Conservation (phyloP, 257 asterid species). For the Prunella vulgaris region DNA sequence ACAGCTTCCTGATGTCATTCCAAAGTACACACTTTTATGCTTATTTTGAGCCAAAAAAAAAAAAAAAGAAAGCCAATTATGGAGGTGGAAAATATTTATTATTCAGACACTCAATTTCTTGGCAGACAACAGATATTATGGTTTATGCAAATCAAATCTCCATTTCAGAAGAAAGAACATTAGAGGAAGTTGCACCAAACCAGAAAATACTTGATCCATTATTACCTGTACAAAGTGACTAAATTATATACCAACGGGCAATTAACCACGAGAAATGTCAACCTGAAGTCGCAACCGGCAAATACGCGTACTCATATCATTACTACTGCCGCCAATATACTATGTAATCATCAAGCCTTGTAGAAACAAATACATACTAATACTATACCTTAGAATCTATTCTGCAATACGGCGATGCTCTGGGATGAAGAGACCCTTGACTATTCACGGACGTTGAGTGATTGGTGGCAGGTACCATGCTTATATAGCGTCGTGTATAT, state of each 20-base stretch:
- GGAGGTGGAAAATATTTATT: no score
- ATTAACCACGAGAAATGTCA: not conserved
- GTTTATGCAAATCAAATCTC: not conserved
- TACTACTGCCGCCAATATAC: slow-evolving; percentile 16
- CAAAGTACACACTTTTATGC: no score
- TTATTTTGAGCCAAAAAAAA: no score
- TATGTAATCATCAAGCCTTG: slow-evolving; percentile 6
- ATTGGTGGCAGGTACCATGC: slow-evolving; percentile 16
- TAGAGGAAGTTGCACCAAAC: not conserved
- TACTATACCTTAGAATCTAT: slow-evolving; percentile 8
- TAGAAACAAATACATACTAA: slow-evolving; percentile 13
- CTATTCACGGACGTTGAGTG: slow-evolving; percentile 30
- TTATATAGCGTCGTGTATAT: slow-evolving; percentile 27
- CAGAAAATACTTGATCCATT: not conserved
- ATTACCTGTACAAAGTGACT: slow-evolving; percentile 8
- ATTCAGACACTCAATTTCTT: not conserved
- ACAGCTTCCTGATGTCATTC: no score
- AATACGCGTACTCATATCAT: not conserved
- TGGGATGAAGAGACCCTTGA: not conserved
- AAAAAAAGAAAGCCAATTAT: no score
- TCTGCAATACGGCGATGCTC: slow-evolving; percentile 16
- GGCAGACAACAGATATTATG: not conserved
- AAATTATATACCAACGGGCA: not conserved
- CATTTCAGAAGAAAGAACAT: not conserved
- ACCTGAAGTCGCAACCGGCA: not conserved